phyloP scores from a whole-genome alignment of 2,329 filamentous ascomycete genomes.

The Microsporum audouinii region DNA sequence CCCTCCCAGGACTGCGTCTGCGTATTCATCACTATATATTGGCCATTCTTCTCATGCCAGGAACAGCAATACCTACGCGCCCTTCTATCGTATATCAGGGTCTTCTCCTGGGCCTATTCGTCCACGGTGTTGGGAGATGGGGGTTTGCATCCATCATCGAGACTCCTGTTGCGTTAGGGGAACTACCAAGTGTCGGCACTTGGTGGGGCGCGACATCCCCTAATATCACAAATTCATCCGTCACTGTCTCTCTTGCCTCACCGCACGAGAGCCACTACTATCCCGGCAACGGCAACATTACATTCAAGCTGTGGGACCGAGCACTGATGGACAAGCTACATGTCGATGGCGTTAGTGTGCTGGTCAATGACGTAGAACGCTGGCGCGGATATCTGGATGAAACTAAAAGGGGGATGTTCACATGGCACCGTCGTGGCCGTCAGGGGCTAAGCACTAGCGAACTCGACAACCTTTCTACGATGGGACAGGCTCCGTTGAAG shows the following conservation, averaged over 20 bases:
- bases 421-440: slow-evolving; percentile 38
- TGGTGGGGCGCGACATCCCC: slow-evolving; percentile 35
- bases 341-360: slow-evolving; percentile 47
- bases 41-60: slow-evolving; percentile 72
- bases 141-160: slow-evolving; percentile 83
- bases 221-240: slow-evolving; percentile 43
- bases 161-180: slow-evolving; percentile 58
- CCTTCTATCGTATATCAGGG: slow-evolving; percentile 80
- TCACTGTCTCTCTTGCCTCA: slow-evolving; percentile 35
- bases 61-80: slow-evolving; percentile 78
- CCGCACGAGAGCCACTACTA: slow-evolving; percentile 8
- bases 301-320: slow-evolving; percentile 33
- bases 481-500: neutral
- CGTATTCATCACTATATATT: slow-evolving; percentile 94
- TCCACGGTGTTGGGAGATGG: slow-evolving; percentile 90
- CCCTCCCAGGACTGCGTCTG: slow-evolving; percentile 64
- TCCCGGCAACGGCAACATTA: slow-evolving; percentile 36
- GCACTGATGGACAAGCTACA: slow-evolving; percentile 29
- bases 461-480: slow-evolving; percentile 9
- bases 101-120: slow-evolving; percentile 76
- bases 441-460: slow-evolving; percentile 27
- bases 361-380: slow-evolving; percentile 54
- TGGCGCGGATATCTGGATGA: slow-evolving; percentile 47
- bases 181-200: slow-evolving; percentile 35
- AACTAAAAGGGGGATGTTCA: slow-evolving; percentile 37